Base-by-base conservation (phyloP, 176 grass and related monocot species). In the Hordeum vulgare region DNA sequence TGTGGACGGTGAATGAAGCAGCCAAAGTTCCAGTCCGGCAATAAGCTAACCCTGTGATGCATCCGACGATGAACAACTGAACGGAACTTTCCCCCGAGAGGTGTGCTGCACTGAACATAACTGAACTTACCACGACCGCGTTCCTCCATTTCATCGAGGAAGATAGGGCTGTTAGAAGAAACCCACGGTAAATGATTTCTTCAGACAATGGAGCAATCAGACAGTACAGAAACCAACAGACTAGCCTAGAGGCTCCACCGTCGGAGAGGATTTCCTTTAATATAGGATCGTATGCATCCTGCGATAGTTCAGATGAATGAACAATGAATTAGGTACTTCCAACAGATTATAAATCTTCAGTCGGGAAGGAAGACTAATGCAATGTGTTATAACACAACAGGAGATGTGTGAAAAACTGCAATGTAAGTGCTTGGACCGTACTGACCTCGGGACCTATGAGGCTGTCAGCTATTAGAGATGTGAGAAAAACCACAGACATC, bases 171-270 rank as follows among this genome's bases (percentile, higher is more conserved):
- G 90, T 90, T 42, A 98, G 61, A 82, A 98, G 96, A 75, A 93
- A 98, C 71, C 96, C 90, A 8, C 96, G 93, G 66, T 98, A 98
- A 51, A 98, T 87, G 40, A 87, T 95, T 90, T 98, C 96, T 87
- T 98, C 96, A n/a, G 90, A 80, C 69, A 95, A 33, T 2, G 96
- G 90, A 73, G 90, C 83, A 82, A 91, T 56, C 21, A 98, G 74
- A 84, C 93, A 91, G 81, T 93, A 95, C 10, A 95, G 87, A 83
- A 88, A 80, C 77, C 86, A 77, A 69, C 89, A 92, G 70, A 84
- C 3, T 41, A 86, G 13, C 61, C 67, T 87, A 77, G 93, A 80
- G 9, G 68, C 44, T 27, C 86, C 76, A 80, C 87, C 88, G 23
- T 80, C 11, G 29, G 71, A 87, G 67, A 98, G 88, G 34, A 98